Evolutionary conservation across 2,329 filamentous ascomycete genomes (phyloP), one percentile per base, ranked within the genome.

Genomic region (Penicillium psychrosexuale): DNA sequence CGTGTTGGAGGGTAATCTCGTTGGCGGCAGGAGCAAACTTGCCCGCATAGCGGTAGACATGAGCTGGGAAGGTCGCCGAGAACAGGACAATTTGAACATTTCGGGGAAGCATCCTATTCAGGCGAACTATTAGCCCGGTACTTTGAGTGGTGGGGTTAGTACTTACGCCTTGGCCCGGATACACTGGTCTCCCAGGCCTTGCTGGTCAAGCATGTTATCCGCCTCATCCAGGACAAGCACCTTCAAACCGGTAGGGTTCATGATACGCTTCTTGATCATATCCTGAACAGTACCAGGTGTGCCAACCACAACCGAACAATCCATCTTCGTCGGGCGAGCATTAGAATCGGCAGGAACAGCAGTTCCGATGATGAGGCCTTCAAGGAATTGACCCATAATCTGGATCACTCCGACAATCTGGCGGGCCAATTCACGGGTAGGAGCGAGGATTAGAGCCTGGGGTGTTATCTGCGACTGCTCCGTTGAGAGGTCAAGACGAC

Each of bases 171-270:
- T 96, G 65, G 97, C 90, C 63, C 92, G 86, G 65, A 91, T 84
- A 74, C 93, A 97, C 76, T 99, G 94, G 56, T 97, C 94, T 49
- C 94, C 94, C 52, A 99, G 81, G 48, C 94, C 93, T 75, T 96
- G 91, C 75, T 93, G 88, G 69, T 97, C 94, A 57, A 99, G 79
- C 94, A 99, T 99, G 77, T 97, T 97, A 77, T 99, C 94, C 54
- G 94, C 94, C 78, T 99, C 94, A 68, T 99, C 94, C 50, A 99
- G 82, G 53, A 97, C 93, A 58, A 99, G 82, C 8, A 96, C 83
- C 72, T 86, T 90, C 63, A 99, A 80, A 55, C 85, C 77, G 17
- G 82, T 84, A 0, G 85, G 75, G 64, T 96, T 84, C 61, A 99
- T 82, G 68, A 89, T 83, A 62, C 85, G 83, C 66, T 87, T 85